Evolutionary conservation across 1,139 yeast genomes (phyloP).

Genomic region (Tardiomyces depauwii): DNA sequence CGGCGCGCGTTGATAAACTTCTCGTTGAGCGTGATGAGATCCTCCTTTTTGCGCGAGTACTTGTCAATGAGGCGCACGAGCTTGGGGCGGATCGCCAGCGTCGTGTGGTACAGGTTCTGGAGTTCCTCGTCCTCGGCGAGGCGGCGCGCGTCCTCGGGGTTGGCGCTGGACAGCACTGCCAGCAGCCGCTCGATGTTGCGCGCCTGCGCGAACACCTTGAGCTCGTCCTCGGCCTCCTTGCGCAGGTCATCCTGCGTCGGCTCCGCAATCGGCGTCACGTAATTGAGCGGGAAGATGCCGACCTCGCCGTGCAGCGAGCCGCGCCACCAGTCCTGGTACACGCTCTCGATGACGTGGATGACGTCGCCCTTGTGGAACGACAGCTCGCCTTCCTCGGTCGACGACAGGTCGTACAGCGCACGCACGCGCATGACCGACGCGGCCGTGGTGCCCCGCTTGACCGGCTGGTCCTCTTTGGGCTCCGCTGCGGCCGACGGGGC

Average conservation of each 20-base stretch:
- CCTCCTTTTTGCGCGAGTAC: constrained; percentile 64
- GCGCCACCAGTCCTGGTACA: constrained; percentile 92
- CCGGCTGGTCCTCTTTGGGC: constrained; percentile 5
- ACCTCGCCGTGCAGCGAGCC: constrained; percentile 72
- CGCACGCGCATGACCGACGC: constrained; percentile 51
- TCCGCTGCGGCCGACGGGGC: constrained; percentile 4
- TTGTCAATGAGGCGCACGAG: constrained; percentile 65
- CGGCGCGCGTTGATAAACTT: constrained; percentile 58
- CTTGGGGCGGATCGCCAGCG: constrained; percentile 62
- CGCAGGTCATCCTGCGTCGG: constrained; percentile 46
- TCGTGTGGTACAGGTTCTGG: constrained; percentile 50
- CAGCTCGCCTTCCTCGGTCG: constrained; percentile 40
- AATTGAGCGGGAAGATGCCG: constrained; percentile 92
- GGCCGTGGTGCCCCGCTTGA: constrained; percentile 3
- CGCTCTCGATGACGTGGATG: constrained; percentile 77
- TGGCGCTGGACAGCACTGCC: constrained; percentile 42
- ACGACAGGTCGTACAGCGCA: constrained; percentile 71
- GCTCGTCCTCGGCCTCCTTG: constrained; percentile 33
- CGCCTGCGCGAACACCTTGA: constrained; percentile 36
- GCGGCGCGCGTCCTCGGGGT: constrained; percentile 17
- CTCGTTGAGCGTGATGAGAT: constrained; percentile 55
- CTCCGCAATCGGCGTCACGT: constrained; percentile 70
- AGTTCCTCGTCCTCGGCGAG: constrained; percentile 35
- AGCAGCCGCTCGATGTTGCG: constrained; percentile 54
- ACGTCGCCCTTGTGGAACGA: constrained; percentile 30